Evolutionary conservation across 1,284 basidiomycete genomes (phyloP).

Genomic region (Boletus smithii): DNA sequence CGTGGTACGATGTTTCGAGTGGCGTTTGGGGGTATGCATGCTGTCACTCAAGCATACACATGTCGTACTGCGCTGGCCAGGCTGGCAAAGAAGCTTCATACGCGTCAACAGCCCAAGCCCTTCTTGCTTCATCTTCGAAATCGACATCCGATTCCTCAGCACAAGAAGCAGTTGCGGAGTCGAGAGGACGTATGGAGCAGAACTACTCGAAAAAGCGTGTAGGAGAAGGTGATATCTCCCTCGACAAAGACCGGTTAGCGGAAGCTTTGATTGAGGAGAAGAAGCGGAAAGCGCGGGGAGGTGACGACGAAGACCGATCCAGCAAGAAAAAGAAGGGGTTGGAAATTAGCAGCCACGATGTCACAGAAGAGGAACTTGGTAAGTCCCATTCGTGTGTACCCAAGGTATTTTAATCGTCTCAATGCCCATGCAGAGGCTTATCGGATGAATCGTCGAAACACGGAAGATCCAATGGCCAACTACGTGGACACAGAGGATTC

Average conservation of each 20-base stretch:
- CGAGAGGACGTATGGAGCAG: constrained; percentile 50
- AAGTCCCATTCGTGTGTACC: constrained; percentile 30
- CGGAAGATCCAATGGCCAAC: constrained; percentile 87
- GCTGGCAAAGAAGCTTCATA: constrained; percentile 81
- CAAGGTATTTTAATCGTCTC: constrained; percentile 9
- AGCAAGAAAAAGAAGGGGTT: constrained; percentile 58
- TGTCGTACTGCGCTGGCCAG: constrained; percentile 91
- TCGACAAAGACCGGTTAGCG: constrained; percentile 67
- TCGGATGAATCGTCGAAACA: constrained; percentile 65
- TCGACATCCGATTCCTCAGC: constrained; percentile 25
- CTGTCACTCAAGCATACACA: constrained; percentile 84
- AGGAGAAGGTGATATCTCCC: constrained; percentile 70
- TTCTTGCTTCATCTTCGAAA: constrained; percentile 49
- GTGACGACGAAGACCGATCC: constrained; percentile 55
- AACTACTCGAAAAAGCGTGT: constrained; percentile 66
- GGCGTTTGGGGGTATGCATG: constrained; percentile 92
- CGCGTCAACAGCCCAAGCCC: constrained; percentile 65
- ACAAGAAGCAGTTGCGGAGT: constrained; percentile 33
- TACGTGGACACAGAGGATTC: constrained; percentile 61
- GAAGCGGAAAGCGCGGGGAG: constrained; percentile 65
- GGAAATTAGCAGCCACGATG: constrained; percentile 58
- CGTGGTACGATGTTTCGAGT: constrained; percentile 77
- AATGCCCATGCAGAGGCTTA: constrained; percentile 68
- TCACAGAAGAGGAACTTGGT: constrained; percentile 93
- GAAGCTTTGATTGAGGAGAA: constrained; percentile 76